Evolutionary conservation across 1,284 basidiomycete genomes (phyloP), one percentile per base, ranked within the genome.

Genomic region (Malassezia caprae): DNA sequence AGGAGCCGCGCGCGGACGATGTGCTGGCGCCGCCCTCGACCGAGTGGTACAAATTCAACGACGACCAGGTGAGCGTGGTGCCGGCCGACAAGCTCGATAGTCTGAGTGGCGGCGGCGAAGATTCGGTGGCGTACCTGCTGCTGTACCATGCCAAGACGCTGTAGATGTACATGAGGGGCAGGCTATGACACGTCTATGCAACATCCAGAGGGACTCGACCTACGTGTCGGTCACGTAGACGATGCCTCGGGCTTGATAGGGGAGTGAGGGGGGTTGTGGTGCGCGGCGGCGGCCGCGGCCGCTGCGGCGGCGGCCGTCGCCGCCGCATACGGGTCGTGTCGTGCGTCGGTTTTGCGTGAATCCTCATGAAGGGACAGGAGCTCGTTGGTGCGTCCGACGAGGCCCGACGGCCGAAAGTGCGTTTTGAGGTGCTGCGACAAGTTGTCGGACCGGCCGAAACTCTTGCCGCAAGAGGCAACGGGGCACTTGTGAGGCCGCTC

Each of bases 41-140:
- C n/a, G 61, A 68, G 51, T 73, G 72, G 72, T 72, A 71, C 63
- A 63, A 65, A 58, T 72, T 74, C 37, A 66, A 74, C 55, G 72
- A 74, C 48, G 72, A 74, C 23, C 67, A 63, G 31, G 72, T 72
- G 8, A 50, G 51, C n/a, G 37, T 64, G 2, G 69, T 74, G 1
- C 32, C 53, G 3, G 39, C 60, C 23, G 72, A 74, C 26, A 74
- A 73, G 59, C 70, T 74, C 51, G 32, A 35, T 24, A 52, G 58
- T 6, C 53, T 74, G 13, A 67, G 72, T 27, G 72, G 72, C 5
- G 72, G 72, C 4, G 72, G 72, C 15, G 70, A 74, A 48, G 54
- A 73, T 37, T 68, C 66, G 21, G 71, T 73, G 8, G 71, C 71
- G 17, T 73, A 73, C 28, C 65, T 73, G 35, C 44, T 72, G 46